Percentiles rank a stretch among this genome's conserved stretches.
These are phyloP conservation scores for Knoxdaviesia proteae DNA, from an alignment of 2,329 filamentous ascomycete species.

Conservation along the genomic window DNA sequence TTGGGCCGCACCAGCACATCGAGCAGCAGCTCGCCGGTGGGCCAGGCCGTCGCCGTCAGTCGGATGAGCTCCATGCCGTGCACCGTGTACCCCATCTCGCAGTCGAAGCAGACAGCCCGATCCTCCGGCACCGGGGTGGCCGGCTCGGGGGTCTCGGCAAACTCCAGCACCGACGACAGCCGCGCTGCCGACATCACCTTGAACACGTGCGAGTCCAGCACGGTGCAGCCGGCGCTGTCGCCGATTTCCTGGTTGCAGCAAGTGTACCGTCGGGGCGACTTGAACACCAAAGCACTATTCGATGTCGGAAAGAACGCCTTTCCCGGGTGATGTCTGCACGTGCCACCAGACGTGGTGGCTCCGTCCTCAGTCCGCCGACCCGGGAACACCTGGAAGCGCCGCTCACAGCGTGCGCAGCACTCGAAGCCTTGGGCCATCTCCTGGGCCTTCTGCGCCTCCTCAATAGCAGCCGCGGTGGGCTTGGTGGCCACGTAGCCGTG, in stretches of 20 bases:
- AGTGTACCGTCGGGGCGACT: conserved; percentile 40
- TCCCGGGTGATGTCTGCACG: conserved; percentile 65
- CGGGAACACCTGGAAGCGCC: conserved; percentile 81
- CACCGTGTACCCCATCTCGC: conserved; percentile 93
- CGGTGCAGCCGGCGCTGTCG: conserved; percentile 54
- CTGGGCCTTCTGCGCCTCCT: conserved; percentile 42
- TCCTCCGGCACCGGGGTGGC: conserved; percentile 19
- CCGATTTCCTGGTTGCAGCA: conserved; percentile 66
- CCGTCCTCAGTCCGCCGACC: conserved; percentile 61
- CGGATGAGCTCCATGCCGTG: conserved; percentile 76
- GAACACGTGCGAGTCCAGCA: conserved; percentile 60
- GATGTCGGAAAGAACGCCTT: conserved; percentile 39
- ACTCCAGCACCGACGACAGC: conserved; percentile 61
- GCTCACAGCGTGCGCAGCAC: conserved; percentile 67
- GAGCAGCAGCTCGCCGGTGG: conserved; percentile 49
- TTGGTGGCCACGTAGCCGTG: conserved; percentile 56
- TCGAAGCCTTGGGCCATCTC: conserved; percentile 58
- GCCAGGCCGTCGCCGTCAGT: conserved; percentile 77
- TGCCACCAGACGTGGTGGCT: conserved; percentile 53
- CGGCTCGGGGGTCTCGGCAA: conserved; percentile 55
- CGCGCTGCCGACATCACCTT: conserved; percentile 59
- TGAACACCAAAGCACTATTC: conserved; percentile 33
- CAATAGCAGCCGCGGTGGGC: conserved; percentile 46
- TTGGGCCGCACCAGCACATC: conserved; percentile 72
- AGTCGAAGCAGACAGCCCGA: conserved; percentile 70